Percentiles rank a stretch among this genome's conserved stretches.
Evolutionary conservation across 805 yeast genomes (phyloP).

Genomic region (Candida taoyuanica): DNA sequence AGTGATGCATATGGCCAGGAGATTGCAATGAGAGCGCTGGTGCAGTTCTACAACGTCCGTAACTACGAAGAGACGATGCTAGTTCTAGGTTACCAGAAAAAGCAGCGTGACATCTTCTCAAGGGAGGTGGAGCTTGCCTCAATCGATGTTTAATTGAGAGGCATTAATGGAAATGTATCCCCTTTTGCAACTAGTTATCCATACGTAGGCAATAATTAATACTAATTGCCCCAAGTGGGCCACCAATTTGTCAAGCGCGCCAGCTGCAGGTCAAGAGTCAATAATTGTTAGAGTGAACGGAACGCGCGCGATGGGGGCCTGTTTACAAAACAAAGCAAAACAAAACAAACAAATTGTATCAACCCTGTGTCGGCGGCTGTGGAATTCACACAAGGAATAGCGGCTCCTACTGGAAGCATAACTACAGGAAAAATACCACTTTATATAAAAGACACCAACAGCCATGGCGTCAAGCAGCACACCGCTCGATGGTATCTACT

Average conservation of each 20-base stretch:
- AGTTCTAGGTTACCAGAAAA: constrained; percentile 49
- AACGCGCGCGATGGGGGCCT: too few relatives aligned
- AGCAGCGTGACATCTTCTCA: constrained; percentile 38
- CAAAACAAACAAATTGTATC: background rate
- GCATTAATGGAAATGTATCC: too few relatives aligned
- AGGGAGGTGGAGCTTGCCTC: constrained; percentile 33
- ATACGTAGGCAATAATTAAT: background rate
- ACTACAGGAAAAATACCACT: too few relatives aligned
- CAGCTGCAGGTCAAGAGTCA: too few relatives aligned
- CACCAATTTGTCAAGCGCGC: too few relatives aligned
- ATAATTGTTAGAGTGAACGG: too few relatives aligned
- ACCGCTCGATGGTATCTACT: constrained; percentile 10
- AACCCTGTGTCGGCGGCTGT: too few relatives aligned
- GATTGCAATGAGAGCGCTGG: constrained; percentile 69
- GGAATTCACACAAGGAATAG: too few relatives aligned
- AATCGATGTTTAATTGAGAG: background rate
- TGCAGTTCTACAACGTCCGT: constrained; percentile 69
- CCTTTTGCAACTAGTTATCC: too few relatives aligned
- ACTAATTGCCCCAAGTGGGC: background rate
- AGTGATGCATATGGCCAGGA: constrained; percentile 82
- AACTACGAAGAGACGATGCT: constrained; percentile 50
- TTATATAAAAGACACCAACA: too few relatives aligned
- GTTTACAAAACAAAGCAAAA: background rate
- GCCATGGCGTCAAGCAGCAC: constrained; percentile 2
- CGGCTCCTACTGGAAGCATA: too few relatives aligned